These are phyloP conservation scores for Talaromyces proteolyticus DNA, from an alignment of 495 filamentous ascomycete species.

Conservation along the genomic window DNA sequence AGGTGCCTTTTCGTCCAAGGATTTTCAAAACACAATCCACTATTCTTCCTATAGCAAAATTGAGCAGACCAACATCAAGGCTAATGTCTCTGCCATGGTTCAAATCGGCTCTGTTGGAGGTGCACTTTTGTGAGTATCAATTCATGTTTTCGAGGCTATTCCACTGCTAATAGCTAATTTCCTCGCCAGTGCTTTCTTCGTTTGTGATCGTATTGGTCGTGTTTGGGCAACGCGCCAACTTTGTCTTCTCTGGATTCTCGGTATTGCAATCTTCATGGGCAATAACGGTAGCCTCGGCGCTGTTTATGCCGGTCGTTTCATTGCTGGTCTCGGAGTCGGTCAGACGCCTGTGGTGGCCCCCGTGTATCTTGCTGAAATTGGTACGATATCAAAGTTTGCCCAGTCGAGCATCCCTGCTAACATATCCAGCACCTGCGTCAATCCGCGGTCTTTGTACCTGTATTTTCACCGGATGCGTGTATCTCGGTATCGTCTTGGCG, in stretches of 20 bases:
- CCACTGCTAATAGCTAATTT: neutral
- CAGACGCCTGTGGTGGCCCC: conserved; percentile 61
- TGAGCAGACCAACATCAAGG: conserved; percentile 55
- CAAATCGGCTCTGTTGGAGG: conserved; percentile 64
- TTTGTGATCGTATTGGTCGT: conserved; percentile 64
- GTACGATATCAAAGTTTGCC: conserved; percentile 16
- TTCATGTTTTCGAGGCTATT: neutral
- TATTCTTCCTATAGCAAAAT: conserved; percentile 48
- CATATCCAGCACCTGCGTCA: conserved; percentile 43
- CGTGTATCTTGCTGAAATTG: conserved; percentile 46
- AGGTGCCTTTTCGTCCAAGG: conserved; percentile 55
- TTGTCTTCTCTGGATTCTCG: conserved; percentile 60
- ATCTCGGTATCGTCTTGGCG: conserved; percentile 43
- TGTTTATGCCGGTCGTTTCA: conserved; percentile 62
- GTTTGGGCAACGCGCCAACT: conserved; percentile 65
- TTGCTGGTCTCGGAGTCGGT: conserved; percentile 62
- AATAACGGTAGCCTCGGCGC: conserved; percentile 53
- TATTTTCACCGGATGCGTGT: conserved; percentile 54
- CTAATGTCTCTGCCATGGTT: conserved; percentile 67
- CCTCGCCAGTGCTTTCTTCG: conserved; percentile 47
- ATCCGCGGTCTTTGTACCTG: conserved; percentile 65
- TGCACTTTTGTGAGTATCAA: conserved; percentile 46
- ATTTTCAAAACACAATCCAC: conserved; percentile 54
- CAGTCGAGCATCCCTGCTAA: neutral
- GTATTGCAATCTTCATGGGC: conserved; percentile 64